These are phyloP conservation scores for Fagus sylvatica DNA, from an alignment of 306 rosid genomes.

Conservation along the genomic window DNA sequence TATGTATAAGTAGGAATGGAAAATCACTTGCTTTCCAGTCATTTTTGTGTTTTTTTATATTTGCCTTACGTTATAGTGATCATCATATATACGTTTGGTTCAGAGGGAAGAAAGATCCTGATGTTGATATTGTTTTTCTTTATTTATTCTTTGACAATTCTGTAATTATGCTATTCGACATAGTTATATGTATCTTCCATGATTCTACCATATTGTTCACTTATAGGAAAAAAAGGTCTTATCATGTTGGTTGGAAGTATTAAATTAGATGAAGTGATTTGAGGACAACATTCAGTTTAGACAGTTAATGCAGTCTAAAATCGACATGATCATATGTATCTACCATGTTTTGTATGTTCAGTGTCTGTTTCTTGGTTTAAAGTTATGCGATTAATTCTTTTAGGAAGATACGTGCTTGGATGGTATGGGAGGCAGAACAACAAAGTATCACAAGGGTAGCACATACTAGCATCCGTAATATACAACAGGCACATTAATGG, in stretches of 20 bases:
- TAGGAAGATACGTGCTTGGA: slow-evolving; percentile 38
- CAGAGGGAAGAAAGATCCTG: neutral
- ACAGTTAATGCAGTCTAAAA: neutral
- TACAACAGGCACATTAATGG: slow-evolving; percentile 44
- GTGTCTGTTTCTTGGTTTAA: neutral
- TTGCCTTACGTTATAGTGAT: neutral
- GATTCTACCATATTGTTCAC: neutral
- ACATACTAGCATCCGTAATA: slow-evolving; percentile 25
- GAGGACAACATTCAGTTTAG: neutral
- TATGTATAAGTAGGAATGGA: neutral
- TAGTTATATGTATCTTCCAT: too few species aligned
- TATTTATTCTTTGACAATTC: neutral
- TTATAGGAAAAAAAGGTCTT: neutral
- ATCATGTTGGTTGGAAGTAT: neutral
- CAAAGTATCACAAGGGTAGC: slow-evolving; percentile 19
- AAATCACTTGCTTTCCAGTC: neutral
- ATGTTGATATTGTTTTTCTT: neutral
- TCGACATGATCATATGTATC: neutral
- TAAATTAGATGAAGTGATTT: neutral
- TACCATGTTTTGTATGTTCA: neutral
- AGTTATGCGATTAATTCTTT: slow-evolving; percentile 15
- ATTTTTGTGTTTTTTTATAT: neutral
- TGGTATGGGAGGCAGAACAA: slow-evolving; percentile 32
- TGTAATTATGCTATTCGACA: neutral
- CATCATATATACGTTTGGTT: neutral